Evolutionary conservation across 768 basidiomycete species (phyloP).

Genomic region (Artomyces pyxidatus): DNA sequence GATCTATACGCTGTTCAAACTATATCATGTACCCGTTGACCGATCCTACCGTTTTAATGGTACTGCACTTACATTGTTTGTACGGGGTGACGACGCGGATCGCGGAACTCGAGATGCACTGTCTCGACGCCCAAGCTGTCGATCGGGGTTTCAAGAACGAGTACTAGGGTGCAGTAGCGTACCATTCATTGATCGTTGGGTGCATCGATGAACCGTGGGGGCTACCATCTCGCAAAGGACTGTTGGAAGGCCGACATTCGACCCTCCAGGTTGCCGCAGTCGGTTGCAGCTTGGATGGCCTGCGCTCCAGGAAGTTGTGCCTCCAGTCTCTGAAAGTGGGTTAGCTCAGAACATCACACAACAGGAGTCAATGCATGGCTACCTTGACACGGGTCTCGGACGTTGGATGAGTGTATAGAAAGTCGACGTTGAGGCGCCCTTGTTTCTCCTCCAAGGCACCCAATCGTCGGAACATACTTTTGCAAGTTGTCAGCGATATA

Average conservation of each 20-base stretch:
- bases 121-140: too few relatives aligned
- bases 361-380: not conserved
- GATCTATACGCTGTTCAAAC: too few relatives aligned
- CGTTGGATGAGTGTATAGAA: slow-evolving; percentile 78
- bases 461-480: slow-evolving; percentile 67
- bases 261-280: slow-evolving; percentile 31
- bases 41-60: too few relatives aligned
- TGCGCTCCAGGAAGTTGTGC: slow-evolving; percentile 51
- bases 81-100: too few relatives aligned
- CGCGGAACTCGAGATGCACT: too few relatives aligned
- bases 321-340: slow-evolving; percentile 29
- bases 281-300: slow-evolving; percentile 44
- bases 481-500: not conserved
- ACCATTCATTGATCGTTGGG: too few relatives aligned
- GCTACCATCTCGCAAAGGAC: slow-evolving; percentile 24
- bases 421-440: slow-evolving; percentile 35
- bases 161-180: too few relatives aligned
- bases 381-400: slow-evolving; percentile 68
- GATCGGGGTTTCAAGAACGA: too few relatives aligned
- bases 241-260: slow-evolving; percentile 9
- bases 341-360: not conserved
- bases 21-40: too few relatives aligned
- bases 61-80: too few relatives aligned
- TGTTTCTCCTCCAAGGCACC: slow-evolving; percentile 41
- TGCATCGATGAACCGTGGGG: too few relatives aligned